Conservation (phyloP, 2,329 filamentous ascomycete genomes). For the Paraphoma sp. region DNA sequence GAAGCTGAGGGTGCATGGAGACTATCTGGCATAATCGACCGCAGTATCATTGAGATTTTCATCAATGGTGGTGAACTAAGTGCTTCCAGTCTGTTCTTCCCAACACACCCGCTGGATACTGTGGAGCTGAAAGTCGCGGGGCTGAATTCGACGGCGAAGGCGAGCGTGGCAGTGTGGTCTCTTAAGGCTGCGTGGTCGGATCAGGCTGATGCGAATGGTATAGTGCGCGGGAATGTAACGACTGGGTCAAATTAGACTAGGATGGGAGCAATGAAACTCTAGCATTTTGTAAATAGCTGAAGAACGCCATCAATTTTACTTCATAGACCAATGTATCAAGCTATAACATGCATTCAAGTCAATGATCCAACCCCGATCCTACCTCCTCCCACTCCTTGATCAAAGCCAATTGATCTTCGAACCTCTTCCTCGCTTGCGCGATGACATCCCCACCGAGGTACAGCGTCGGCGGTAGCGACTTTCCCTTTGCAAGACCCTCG, state of each 20-base stretch:
- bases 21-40: constrained; percentile 61
- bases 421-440: not conserved
- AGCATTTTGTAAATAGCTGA: not conserved
- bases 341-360: no score
- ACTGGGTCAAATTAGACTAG: constrained; percentile 1
- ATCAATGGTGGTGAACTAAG: constrained; percentile 59
- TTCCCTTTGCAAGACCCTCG: not conserved
- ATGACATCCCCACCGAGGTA: not conserved
- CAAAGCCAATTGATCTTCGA: not conserved
- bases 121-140: constrained; percentile 43
- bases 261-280: constrained; percentile 4
- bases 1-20: constrained; percentile 40
- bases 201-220: constrained; percentile 34
- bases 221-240: constrained; percentile 46
- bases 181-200: constrained; percentile 48
- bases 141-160: constrained; percentile 42
- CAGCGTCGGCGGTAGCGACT: not conserved
- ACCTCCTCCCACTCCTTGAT: not conserved
- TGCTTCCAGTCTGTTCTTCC: constrained; percentile 61
- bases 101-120: constrained; percentile 51
- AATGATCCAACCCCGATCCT: not conserved
- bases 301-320: no score
- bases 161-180: constrained; percentile 49
- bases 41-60: constrained; percentile 63
- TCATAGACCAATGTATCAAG: no score